Percentiles rank a stretch among this genome's conserved stretches.
Evolutionary conservation across 1,284 basidiomycete species (phyloP).

Genomic region (Prillingera fragicola): DNA sequence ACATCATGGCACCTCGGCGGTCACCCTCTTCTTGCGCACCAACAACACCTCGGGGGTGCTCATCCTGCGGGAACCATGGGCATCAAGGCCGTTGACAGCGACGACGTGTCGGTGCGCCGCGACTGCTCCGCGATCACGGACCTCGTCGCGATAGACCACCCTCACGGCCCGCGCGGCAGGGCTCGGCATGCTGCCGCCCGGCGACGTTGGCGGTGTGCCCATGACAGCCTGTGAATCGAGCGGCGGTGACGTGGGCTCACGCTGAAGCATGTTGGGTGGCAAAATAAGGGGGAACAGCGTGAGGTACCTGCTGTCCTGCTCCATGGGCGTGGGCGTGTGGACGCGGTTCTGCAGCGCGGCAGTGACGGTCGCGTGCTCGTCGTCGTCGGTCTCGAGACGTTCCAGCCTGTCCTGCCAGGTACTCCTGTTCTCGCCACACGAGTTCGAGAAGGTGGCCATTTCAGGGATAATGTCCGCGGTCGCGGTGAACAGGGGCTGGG

Average conservation of each 20-base stretch:
- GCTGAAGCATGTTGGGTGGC: conserved; percentile 29
- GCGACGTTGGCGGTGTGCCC: background rate
- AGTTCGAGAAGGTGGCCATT: conserved; percentile 58
- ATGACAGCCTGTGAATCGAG: background rate
- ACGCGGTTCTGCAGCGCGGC: conserved; percentile 18
- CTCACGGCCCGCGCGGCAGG: conserved; percentile 8
- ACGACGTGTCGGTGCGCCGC: conserved; percentile 11
- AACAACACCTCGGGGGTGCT: conserved; percentile 12
- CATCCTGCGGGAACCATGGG: conserved; percentile 8
- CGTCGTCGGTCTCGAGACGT: conserved; percentile 42
- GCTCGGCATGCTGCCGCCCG: too few relatives aligned
- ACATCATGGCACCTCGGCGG: background rate
- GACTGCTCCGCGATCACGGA: conserved; percentile 7
- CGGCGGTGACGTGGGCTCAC: conserved; percentile 3
- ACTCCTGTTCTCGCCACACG: conserved; percentile 61
- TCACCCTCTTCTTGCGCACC: background rate
- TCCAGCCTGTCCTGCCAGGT: conserved; percentile 59
- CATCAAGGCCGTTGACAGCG: conserved; percentile 12
- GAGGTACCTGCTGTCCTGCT: conserved; percentile 42
- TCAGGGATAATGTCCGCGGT: conserved; percentile 68
- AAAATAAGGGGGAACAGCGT: conserved; percentile 49
- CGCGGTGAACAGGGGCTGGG: conserved; percentile 72
- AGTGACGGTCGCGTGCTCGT: conserved; percentile 8
- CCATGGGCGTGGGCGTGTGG: conserved; percentile 25
- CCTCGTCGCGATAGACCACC: conserved; percentile 12